Evolutionary conservation across 2,329 filamentous ascomycete species (phyloP).

Genomic region (Ophiosphaerella narmari): DNA sequence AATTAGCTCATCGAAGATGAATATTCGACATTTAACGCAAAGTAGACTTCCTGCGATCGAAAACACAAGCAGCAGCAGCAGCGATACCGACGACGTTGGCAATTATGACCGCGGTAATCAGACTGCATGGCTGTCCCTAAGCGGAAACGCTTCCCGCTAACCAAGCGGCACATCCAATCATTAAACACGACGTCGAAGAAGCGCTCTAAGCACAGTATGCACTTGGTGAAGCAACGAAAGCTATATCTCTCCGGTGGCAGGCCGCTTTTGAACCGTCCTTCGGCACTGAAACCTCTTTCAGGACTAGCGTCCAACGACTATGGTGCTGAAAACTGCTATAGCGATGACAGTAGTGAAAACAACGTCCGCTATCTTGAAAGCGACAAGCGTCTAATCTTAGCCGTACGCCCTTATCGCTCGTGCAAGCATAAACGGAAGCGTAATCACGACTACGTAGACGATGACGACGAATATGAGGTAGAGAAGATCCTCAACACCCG

Average conservation of each 20-base stretch:
- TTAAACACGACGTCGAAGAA: no score
- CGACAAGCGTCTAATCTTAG: neutral
- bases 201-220: neutral
- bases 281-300: no score
- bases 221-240: no score
- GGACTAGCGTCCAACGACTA: no score
- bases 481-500: constrained; percentile 7
- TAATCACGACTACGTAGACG: neutral
- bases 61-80: neutral
- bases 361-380: neutral
- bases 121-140: no score
- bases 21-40: constrained; percentile 1
- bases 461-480: constrained; percentile 10
- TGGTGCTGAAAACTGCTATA: neutral
- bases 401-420: neutral
- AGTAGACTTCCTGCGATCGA: neutral
- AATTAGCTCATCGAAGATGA: neutral
- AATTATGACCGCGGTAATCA: no score
- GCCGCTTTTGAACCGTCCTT: no score
- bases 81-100: no score
- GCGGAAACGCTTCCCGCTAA: no score
- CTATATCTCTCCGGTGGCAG: no score
- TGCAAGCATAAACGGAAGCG: neutral
- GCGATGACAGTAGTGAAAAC: neutral
- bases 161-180: no score